Evolutionary conservation across 129 eudicot species (phyloP).

Genomic region (Chrysanthemum makinoi): DNA sequence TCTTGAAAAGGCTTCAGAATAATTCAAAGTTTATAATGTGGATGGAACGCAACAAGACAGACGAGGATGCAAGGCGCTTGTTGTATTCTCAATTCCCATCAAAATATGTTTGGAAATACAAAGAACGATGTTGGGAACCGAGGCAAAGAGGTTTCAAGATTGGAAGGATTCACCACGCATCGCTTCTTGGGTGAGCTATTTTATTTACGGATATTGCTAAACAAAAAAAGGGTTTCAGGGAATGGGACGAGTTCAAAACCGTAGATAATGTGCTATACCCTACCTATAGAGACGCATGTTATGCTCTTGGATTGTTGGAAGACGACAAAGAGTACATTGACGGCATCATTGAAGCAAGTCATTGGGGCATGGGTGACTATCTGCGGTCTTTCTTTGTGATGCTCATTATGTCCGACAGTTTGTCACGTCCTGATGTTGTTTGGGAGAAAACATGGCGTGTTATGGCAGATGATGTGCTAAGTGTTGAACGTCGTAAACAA

Average conservation of each 20-base stretch:
- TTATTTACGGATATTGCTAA: not conserved
- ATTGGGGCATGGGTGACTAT: not conserved
- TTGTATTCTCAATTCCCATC: not conserved
- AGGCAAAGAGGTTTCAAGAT: not conserved
- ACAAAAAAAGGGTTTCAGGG: not conserved
- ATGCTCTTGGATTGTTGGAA: constrained; percentile 15
- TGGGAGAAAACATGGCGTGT: not conserved
- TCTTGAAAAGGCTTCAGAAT: no score
- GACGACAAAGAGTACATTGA: constrained; percentile 21
- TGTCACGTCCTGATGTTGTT: no score
- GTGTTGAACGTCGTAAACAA: no score
- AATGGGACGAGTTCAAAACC: not conserved
- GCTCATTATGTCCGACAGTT: not conserved
- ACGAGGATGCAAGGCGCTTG: not conserved
- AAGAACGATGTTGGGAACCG: not conserved
- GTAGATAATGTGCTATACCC: not conserved
- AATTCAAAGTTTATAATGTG: no score
- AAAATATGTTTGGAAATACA: not conserved
- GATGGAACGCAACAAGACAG: no score
- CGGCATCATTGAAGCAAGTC: not conserved
- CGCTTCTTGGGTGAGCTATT: not conserved
- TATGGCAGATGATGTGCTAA: no score
- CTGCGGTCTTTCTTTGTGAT: not conserved
- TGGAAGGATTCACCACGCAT: not conserved
- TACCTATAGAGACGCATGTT: constrained; percentile 16